Conservation (phyloP, 2,329 filamentous ascomycete genomes). For the Aspergillus eucalypticola region DNA sequence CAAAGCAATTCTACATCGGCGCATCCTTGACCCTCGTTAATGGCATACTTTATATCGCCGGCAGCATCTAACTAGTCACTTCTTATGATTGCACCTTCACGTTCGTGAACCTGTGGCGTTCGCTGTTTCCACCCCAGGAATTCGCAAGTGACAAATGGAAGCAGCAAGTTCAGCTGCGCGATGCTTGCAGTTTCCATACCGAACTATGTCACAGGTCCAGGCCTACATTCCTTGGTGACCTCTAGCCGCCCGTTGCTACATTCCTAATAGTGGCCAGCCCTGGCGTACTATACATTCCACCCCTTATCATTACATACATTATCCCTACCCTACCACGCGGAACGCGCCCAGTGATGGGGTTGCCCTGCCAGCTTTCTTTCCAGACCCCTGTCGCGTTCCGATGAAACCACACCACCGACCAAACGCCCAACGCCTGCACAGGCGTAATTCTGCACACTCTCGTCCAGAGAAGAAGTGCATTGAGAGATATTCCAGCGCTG, state of each 20-base stretch:
- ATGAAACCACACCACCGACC: slow-evolving; percentile 1
- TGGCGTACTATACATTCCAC: slow-evolving; percentile 22
- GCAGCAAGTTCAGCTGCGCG: neutral
- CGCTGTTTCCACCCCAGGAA: neutral
- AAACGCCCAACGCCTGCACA: neutral
- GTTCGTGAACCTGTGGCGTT: neutral
- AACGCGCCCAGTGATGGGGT: neutral
- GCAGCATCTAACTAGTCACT: too few species aligned
- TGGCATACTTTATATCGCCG: too few species aligned
- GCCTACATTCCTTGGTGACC: slow-evolving; percentile 19
- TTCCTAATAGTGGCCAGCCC: slow-evolving; percentile 22
- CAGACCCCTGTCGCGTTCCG: slow-evolving; percentile 4
- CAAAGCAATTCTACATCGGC: neutral
- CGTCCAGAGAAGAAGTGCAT: neutral
- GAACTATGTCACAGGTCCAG: slow-evolving; percentile 9
- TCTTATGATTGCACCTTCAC: neutral
- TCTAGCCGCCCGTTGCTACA: slow-evolving; percentile 16
- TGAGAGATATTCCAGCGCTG: neutral
- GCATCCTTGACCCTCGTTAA: too few species aligned
- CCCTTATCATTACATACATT: slow-evolving; percentile 16
- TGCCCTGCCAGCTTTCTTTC: slow-evolving; percentile 4
- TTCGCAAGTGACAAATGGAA: neutral
- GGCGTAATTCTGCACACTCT: neutral
- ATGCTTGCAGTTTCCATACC: slow-evolving; percentile 23
- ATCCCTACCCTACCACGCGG: slow-evolving; percentile 10